Percentiles rank a stretch among this genome's conserved stretches.
Conservation (phyloP, 495 filamentous ascomycete species). For the Niebla homalea region DNA sequence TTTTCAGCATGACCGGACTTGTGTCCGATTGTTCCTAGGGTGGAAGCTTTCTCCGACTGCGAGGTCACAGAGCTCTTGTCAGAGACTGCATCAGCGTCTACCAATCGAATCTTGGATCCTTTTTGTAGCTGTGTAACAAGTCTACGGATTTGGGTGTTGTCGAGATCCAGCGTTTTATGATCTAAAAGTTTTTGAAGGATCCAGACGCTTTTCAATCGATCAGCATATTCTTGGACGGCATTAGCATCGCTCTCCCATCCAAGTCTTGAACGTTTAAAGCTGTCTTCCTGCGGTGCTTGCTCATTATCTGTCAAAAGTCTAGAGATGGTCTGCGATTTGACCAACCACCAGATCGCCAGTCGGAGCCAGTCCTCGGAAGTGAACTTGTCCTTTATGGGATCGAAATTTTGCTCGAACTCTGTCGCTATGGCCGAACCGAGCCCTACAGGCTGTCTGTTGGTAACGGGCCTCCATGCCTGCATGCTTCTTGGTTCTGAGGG, state of each 20-base stretch:
- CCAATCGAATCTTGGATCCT: background rate
- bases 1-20: background rate
- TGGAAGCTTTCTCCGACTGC: too few species aligned
- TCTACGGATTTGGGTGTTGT: background rate
- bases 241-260: constrained; percentile 9
- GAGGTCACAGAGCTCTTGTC: too few species aligned
- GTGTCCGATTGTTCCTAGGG: too few species aligned
- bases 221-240: constrained; percentile 7
- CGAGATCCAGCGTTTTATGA: background rate
- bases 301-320: background rate
- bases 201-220: constrained; percentile 10
- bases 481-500: too few species aligned
- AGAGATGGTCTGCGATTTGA: constrained; percentile 3
- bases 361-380: constrained; percentile 7
- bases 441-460: too few species aligned
- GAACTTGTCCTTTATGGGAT: background rate
- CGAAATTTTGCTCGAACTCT: background rate
- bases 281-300: background rate
- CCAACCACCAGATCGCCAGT: constrained; percentile 11
- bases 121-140: constrained; percentile 2
- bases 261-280: background rate
- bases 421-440: background rate
- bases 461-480: too few species aligned
- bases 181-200: constrained; percentile 8
- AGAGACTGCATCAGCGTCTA: too few species aligned